Evolutionary conservation across 768 basidiomycete species (phyloP).

Genomic region (Lactarius sanguifluus): DNA sequence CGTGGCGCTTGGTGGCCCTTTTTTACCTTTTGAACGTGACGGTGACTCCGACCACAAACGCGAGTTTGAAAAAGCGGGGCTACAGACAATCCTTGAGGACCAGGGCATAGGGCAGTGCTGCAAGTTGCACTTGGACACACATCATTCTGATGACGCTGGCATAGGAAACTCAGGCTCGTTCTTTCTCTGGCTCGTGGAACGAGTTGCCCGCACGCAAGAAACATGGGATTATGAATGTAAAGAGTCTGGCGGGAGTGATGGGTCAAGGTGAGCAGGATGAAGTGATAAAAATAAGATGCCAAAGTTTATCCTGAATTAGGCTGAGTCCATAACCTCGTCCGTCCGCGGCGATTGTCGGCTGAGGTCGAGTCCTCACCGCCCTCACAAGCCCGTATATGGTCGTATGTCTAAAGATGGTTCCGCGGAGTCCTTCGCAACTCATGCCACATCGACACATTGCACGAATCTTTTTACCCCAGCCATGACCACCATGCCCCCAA

Average conservation of each 20-base stretch:
- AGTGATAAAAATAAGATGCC: constrained; percentile 30
- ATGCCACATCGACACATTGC: too few species aligned
- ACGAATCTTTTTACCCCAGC: too few species aligned
- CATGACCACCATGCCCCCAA: neutral
- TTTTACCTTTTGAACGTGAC: too few species aligned
- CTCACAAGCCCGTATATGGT: too few species aligned
- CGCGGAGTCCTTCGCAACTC: too few species aligned
- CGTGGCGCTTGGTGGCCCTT: too few species aligned
- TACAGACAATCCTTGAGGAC: constrained; percentile 86
- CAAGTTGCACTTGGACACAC: neutral
- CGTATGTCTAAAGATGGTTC: too few species aligned
- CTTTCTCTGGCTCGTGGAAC: constrained; percentile 98
- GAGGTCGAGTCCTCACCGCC: too few species aligned
- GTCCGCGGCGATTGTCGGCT: too few species aligned
- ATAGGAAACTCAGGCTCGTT: constrained; percentile 67
- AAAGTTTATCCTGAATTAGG: too few species aligned
- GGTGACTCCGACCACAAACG: constrained; percentile 77
- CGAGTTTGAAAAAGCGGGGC: constrained; percentile 85
- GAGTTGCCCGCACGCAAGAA: constrained; percentile 63
- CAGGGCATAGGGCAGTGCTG: constrained; percentile 30
- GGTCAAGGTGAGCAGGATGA: constrained; percentile 70
- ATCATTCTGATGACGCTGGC: constrained; percentile 10
- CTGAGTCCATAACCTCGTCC: too few species aligned
- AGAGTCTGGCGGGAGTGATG: constrained; percentile 66
- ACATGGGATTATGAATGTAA: constrained; percentile 56